Conservation (phyloP, 768 basidiomycete genomes). For the Podaxis sp. region DNA sequence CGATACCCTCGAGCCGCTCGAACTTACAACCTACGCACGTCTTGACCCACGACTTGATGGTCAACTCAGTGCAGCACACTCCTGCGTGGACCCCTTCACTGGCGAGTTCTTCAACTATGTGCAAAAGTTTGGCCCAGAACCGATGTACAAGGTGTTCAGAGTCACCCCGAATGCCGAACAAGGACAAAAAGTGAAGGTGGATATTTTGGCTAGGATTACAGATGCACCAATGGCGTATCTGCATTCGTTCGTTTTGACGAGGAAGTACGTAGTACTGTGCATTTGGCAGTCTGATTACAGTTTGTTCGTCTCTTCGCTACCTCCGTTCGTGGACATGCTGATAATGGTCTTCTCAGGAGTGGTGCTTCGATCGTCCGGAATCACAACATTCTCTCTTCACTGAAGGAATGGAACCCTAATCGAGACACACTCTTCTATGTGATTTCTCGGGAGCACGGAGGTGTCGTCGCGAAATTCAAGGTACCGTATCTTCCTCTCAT, state of each 20-base stretch:
- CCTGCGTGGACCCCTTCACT: neutral
- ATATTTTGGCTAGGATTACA: conserved; percentile 11
- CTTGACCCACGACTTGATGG: conserved; percentile 3
- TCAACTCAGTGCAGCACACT: conserved; percentile 8
- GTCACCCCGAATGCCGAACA: neutral
- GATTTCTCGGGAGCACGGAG: conserved; percentile 1
- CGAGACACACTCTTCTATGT: conserved; percentile 4
- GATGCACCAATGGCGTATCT: conserved; percentile 11
- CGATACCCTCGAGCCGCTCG: conserved; percentile 2
- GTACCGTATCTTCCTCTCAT: neutral
- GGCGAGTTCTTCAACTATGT: conserved; percentile 7
- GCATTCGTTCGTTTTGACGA: conserved; percentile 9
- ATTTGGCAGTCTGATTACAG: conserved; percentile 9
- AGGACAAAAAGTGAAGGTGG: neutral
- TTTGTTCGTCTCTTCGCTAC: neutral
- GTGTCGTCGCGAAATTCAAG: conserved; percentile 9
- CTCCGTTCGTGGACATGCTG: neutral
- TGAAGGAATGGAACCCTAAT: conserved; percentile 5
- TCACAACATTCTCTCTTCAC: neutral
- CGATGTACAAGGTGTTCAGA: neutral
- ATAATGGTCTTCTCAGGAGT: neutral
- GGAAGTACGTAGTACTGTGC: conserved; percentile 1
- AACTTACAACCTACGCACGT: conserved; percentile 2
- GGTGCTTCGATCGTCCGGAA: neutral
- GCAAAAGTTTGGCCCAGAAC: neutral